Percentiles rank a stretch among this genome's conserved stretches.
Conservation (phyloP, 257 asterid genomes). For the Solanum bukasovii region DNA sequence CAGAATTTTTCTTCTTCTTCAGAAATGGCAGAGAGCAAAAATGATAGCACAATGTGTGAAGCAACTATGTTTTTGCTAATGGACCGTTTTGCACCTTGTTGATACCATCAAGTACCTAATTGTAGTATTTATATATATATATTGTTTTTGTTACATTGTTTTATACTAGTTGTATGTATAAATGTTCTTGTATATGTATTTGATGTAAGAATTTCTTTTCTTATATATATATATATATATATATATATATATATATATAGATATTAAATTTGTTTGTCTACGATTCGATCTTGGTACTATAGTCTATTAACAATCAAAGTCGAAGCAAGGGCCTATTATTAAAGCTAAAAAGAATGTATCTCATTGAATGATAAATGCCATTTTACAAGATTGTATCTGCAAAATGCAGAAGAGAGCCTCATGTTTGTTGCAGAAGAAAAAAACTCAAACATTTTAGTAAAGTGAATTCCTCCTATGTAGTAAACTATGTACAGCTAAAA, state of each 20-base stretch:
- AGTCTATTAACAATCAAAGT: not conserved
- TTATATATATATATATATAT: not conserved
- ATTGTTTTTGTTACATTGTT: not conserved
- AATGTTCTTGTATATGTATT: not conserved
- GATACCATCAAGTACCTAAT: not conserved
- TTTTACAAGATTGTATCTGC: not conserved
- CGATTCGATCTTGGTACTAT: not conserved
- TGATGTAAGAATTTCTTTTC: not conserved
- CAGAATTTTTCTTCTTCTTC: constrained; percentile 14
- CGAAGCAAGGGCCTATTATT: not conserved
- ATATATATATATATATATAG: not conserved
- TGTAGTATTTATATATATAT: not conserved
- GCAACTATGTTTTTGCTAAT: constrained; percentile 44
- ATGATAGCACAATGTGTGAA: constrained; percentile 40
- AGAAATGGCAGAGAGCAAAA: not conserved
- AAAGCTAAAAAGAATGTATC: not conserved
- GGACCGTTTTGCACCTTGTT: constrained; percentile 75
- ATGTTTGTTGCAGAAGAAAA: not conserved
- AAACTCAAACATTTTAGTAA: not conserved
- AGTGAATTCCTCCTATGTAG: not conserved
- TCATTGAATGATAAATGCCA: not conserved
- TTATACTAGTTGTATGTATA: not conserved
- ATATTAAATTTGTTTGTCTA: not conserved
- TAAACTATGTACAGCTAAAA: not conserved
- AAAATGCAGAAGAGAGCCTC: not conserved